Evolutionary conservation across 2,329 filamentous ascomycete genomes (phyloP).

Genomic region (Penicillium sp.): DNA sequence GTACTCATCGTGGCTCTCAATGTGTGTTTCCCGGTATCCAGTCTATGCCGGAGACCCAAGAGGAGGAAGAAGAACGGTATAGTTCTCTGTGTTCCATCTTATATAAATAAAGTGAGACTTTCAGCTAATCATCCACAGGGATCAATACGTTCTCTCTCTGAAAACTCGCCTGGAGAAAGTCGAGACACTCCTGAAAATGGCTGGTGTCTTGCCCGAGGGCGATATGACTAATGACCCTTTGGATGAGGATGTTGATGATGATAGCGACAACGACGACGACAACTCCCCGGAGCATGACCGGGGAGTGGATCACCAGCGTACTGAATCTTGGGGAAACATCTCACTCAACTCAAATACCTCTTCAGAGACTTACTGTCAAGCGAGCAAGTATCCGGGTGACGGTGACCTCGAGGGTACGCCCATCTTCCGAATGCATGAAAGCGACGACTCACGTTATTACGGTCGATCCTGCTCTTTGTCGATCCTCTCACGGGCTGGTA

Average conservation of each 20-base stretch:
- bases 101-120: background rate
- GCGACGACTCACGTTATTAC: constrained; percentile 89
- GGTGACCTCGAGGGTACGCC: constrained; percentile 64
- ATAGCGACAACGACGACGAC: constrained; percentile 11
- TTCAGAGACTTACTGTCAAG: constrained; percentile 3
- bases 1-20: constrained; percentile 90
- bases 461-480: constrained; percentile 74
- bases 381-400: constrained; percentile 33
- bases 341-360: constrained; percentile 9
- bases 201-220: constrained; percentile 79
- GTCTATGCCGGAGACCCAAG: constrained; percentile 80
- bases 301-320: constrained; percentile 10
- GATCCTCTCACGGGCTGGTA: constrained; percentile 93
- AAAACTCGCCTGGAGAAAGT: constrained; percentile 90
- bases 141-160: constrained; percentile 90
- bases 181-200: constrained; percentile 82
- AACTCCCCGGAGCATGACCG: constrained; percentile 14
- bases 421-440: constrained; percentile 86
- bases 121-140: constrained; percentile 54
- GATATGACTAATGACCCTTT: constrained; percentile 60
- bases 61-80: constrained; percentile 83
- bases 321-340: constrained; percentile 2
- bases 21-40: constrained; percentile 78
- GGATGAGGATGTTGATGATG: constrained; percentile 19
- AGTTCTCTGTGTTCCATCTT: background rate